Evolutionary conservation across 2,329 filamentous ascomycete species (phyloP).

Genomic region (Fusarium circinatum): DNA sequence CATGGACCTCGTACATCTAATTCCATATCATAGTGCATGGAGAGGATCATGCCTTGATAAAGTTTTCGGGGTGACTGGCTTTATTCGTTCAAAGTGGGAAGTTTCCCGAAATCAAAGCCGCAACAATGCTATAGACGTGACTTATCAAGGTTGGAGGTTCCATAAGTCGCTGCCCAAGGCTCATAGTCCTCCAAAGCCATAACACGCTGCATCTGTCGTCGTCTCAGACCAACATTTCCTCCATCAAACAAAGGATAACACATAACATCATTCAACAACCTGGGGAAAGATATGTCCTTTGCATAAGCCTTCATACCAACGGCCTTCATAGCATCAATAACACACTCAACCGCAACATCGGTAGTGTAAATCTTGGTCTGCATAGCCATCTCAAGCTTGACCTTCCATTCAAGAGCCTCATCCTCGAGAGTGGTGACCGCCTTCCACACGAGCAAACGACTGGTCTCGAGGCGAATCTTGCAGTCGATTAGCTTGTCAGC

Average conservation of each 20-base stretch:
- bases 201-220: constrained; percentile 1
- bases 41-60: too few relatives aligned
- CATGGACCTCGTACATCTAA: too few relatives aligned
- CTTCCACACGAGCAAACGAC: background rate
- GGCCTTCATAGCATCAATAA: background rate
- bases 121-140: background rate
- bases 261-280: background rate
- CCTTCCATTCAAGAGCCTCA: background rate
- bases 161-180: background rate
- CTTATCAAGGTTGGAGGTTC: background rate
- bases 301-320: constrained; percentile 6
- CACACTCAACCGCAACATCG: background rate
- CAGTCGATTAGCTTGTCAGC: constrained; percentile 15
- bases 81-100: too few relatives aligned
- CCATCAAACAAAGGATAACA: constrained; percentile 12
- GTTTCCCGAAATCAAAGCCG: too few relatives aligned
- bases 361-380: constrained; percentile 9
- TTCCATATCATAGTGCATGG: too few relatives aligned
- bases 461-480: background rate
- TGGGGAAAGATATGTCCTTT: background rate
- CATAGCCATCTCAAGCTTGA: background rate
- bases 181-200: background rate
- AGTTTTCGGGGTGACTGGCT: too few relatives aligned
- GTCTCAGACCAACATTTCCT: constrained; percentile 1
- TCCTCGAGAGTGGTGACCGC: background rate